Conservation (phyloP, 2,329 filamentous ascomycete species). For the Chaetomium strumarium region DNA sequence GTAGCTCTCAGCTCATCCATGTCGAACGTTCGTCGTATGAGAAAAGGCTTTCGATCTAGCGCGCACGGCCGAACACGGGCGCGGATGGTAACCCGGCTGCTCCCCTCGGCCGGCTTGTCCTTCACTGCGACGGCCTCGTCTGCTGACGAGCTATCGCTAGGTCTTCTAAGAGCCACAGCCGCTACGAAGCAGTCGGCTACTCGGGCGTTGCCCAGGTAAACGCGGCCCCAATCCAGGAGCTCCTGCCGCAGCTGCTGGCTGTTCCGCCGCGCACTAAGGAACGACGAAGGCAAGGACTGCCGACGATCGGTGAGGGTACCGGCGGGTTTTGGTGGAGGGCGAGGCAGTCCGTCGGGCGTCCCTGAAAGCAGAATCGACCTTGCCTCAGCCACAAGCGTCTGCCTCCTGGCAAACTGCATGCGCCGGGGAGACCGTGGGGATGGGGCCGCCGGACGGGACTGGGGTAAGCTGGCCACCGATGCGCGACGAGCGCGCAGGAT, state of each 20-base stretch:
- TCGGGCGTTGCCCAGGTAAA: constrained; percentile 36
- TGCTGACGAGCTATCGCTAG: constrained; percentile 25
- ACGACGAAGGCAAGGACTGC: constrained; percentile 21
- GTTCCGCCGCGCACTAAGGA: constrained; percentile 16
- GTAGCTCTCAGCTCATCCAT: constrained; percentile 42
- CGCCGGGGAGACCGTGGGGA: constrained; percentile 13
- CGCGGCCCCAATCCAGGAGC: constrained; percentile 37
- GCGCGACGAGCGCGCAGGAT: constrained; percentile 17
- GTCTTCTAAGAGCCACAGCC: constrained; percentile 35
- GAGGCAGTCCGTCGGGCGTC: constrained; percentile 16
- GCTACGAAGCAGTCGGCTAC: constrained; percentile 43
- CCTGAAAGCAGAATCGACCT: constrained; percentile 30
- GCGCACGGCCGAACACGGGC: constrained; percentile 39
- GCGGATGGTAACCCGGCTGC: constrained; percentile 33
- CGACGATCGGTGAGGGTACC: constrained; percentile 22
- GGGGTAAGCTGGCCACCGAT: constrained; percentile 13
- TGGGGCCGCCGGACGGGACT: constrained; percentile 16
- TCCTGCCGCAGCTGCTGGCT: constrained; percentile 29
- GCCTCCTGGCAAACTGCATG: constrained; percentile 22
- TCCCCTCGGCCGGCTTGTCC: not conserved
- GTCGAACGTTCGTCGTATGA: constrained; percentile 46
- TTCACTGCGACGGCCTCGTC: constrained; percentile 13
- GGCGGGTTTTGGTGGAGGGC: constrained; percentile 8
- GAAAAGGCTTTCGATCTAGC: constrained; percentile 38
- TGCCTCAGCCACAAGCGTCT: constrained; percentile 29